phyloP scores from a whole-genome alignment of 176 grass and related monocot genomes.

The Triticum dicoccoides region DNA sequence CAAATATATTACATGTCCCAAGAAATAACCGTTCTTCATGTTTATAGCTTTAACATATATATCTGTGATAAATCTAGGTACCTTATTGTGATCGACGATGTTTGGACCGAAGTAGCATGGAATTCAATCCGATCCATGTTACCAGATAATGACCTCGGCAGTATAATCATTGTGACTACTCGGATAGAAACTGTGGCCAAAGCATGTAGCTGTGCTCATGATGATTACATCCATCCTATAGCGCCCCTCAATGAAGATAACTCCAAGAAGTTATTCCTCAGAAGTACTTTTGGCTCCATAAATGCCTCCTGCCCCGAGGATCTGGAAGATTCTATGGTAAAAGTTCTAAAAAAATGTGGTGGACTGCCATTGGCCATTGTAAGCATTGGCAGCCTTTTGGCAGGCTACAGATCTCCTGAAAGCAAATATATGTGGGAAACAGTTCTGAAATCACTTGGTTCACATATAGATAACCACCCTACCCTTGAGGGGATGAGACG shows the following conservation, averaged over 20 bases:
- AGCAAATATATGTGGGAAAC: too few species aligned
- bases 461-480: too few species aligned
- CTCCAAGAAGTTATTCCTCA: not conserved
- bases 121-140: not conserved
- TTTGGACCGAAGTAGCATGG: not conserved
- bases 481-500: not conserved
- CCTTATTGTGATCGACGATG: constrained; percentile 9
- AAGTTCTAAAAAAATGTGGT: not conserved
- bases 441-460: too few species aligned
- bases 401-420: too few species aligned
- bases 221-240: not conserved
- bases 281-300: not conserved
- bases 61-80: not conserved
- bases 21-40: too few species aligned
- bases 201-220: not conserved
- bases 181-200: not conserved
- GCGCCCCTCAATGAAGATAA: not conserved
- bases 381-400: not conserved
- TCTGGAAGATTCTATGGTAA: not conserved
- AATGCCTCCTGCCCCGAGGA: not conserved
- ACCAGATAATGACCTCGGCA: not conserved
- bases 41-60: too few species aligned
- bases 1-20: too few species aligned
- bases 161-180: constrained; percentile 18
- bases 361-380: constrained; percentile 8